phyloP scores from a whole-genome alignment of 176 grass and related monocot species.

The barley (Hordeum vulgare) region DNA sequence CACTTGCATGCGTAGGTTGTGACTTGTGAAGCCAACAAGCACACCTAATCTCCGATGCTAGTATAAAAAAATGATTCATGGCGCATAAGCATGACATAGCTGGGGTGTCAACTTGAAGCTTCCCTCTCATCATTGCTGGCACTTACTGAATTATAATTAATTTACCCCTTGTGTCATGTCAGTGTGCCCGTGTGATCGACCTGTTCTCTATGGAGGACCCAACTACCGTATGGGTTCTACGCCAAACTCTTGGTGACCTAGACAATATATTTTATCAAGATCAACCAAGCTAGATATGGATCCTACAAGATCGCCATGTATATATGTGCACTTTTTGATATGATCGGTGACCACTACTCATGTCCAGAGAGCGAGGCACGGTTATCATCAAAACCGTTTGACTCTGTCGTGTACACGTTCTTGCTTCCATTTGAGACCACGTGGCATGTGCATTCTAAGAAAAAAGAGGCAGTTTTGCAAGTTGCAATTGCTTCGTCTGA shows the following conservation, averaged over 20 bases:
- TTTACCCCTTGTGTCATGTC: slow-evolving; percentile 7
- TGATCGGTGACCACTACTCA: not conserved
- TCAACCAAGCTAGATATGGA: not conserved
- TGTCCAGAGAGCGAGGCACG: no score
- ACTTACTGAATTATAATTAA: not conserved
- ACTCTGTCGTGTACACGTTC: no score
- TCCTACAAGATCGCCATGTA: not conserved
- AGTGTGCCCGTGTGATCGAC: slow-evolving; percentile 20
- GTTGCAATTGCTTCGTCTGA: not conserved
- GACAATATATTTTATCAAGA: not conserved
- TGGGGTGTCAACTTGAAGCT: slow-evolving; percentile 15
- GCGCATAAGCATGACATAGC: slow-evolving; percentile 29
- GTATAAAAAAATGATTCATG: slow-evolving; percentile 1
- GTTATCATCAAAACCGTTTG: not conserved
- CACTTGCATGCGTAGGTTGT: not conserved
- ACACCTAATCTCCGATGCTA: not conserved
- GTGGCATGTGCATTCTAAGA: not conserved
- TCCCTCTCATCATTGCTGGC: not conserved
- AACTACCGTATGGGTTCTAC: slow-evolving; percentile 12
- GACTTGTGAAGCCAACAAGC: not conserved
- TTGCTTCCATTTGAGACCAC: no score
- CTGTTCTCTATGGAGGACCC: not conserved
- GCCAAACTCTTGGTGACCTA: slow-evolving; percentile 23
- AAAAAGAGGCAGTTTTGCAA: not conserved
- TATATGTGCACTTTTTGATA: not conserved